Conservation (phyloP, 1,139 yeast species). For the Lipomyces yarrowii region DNA sequence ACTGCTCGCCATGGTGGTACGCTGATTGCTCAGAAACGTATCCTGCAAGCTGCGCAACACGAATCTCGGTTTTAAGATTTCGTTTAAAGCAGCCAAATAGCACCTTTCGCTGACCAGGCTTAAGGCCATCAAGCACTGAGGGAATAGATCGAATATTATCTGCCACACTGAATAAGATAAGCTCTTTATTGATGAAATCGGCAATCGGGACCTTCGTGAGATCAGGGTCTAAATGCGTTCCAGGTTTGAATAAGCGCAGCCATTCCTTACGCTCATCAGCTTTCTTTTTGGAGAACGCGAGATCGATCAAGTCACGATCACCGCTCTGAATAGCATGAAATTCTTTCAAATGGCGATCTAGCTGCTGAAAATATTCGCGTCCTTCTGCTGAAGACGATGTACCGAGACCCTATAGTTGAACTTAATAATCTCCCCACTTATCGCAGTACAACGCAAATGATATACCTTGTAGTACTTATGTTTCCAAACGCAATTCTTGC, state of each 20-base stretch:
- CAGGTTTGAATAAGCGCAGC: slow-evolving; percentile 87
- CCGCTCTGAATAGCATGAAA: slow-evolving; percentile 82
- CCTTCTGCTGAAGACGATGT: slow-evolving; percentile 83
- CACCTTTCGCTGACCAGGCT: slow-evolving; percentile 97
- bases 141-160: slow-evolving; percentile 97
- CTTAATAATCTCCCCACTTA: not conserved
- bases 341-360: slow-evolving; percentile 82
- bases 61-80: slow-evolving; percentile 74
- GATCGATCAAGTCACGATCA: slow-evolving; percentile 80
- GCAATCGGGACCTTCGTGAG: slow-evolving; percentile 79
- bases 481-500: slow-evolving; percentile 76
- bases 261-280: slow-evolving; percentile 98
- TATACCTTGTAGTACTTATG: slow-evolving; percentile 82
- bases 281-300: slow-evolving; percentile 92
- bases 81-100: slow-evolving; percentile 85
- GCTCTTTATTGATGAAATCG: slow-evolving; percentile 92
- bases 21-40: slow-evolving; percentile 88
- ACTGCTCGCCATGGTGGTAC: slow-evolving; percentile 93
- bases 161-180: slow-evolving; percentile 93
- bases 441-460: not conserved
- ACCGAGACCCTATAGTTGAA: slow-evolving; percentile 70
- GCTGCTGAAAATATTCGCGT: slow-evolving; percentile 83
- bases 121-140: slow-evolving; percentile 89
- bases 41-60: slow-evolving; percentile 90
- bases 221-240: slow-evolving; percentile 88